Percentiles rank a stretch among this genome's conserved stretches.
Conservation (phyloP, 768 basidiomycete species). For the Paxillus rubicundulus region DNA sequence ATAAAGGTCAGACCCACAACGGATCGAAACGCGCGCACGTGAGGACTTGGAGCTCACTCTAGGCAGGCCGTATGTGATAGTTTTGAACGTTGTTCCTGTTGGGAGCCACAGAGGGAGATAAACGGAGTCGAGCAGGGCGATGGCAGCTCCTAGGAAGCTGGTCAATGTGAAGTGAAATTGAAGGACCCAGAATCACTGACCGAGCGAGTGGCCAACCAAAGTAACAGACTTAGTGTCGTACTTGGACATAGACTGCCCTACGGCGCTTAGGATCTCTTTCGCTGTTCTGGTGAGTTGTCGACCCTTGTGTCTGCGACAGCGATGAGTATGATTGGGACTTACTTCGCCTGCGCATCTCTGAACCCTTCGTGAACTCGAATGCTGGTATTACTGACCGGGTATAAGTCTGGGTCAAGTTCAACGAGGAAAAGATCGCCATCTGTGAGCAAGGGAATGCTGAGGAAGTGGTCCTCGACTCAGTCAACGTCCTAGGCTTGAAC, state of each 20-base stretch:
- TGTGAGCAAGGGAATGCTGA: conserved; percentile 39
- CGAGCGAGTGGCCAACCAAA: conserved; percentile 45
- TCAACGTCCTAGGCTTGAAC: background rate
- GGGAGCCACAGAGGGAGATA: conserved; percentile 39
- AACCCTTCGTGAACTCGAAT: conserved; percentile 48
- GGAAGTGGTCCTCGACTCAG: background rate
- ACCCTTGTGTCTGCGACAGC: background rate
- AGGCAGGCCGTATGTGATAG: conserved; percentile 43
- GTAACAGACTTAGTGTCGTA: conserved; percentile 37
- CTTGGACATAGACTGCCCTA: conserved; percentile 34
- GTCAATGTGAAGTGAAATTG: background rate
- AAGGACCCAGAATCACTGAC: conserved; percentile 5
- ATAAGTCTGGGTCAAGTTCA: conserved; percentile 36
- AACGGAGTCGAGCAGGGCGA: conserved; percentile 45
- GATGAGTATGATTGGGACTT: conserved; percentile 5
- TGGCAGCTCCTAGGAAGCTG: conserved; percentile 32
- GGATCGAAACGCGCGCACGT: background rate
- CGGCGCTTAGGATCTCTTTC: conserved; percentile 38
- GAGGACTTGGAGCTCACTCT: conserved; percentile 20
- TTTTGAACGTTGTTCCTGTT: conserved; percentile 30
- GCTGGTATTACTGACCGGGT: conserved; percentile 37
- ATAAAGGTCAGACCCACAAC: background rate
- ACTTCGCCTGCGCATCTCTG: conserved; percentile 41
- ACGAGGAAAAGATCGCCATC: conserved; percentile 36
- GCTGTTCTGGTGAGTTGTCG: conserved; percentile 36